phyloP scores from a whole-genome alignment of 305 asterid species.

The Withania somnifera region DNA sequence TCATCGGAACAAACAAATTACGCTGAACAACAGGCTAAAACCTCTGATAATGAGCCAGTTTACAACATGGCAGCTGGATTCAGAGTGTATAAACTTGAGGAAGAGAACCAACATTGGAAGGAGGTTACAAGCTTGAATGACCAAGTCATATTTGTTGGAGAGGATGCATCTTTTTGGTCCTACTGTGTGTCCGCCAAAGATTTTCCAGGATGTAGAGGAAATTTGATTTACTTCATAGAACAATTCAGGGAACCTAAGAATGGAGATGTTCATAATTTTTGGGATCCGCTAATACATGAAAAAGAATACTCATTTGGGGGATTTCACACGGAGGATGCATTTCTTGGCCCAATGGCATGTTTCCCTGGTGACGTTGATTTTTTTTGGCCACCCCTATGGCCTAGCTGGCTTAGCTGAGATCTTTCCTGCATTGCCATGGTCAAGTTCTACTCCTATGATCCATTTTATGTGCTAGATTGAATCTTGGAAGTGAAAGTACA shows the following conservation, averaged over 20 bases:
- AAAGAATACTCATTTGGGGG: background rate
- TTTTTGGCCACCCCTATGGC: background rate
- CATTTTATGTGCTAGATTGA: background rate
- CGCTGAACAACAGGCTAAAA: background rate
- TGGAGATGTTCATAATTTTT: background rate
- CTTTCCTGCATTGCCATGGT: background rate
- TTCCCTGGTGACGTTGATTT: background rate
- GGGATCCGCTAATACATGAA: background rate
- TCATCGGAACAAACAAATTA: background rate
- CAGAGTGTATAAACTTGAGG: background rate
- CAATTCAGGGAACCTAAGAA: background rate
- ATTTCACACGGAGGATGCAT: background rate
- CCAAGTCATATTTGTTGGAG: background rate
- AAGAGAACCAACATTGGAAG: background rate
- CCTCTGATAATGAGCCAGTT: background rate
- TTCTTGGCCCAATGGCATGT: background rate
- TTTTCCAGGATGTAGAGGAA: background rate
- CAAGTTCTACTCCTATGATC: background rate
- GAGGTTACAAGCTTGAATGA: background rate
- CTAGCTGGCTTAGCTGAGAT: background rate
- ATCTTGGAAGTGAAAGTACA: background rate
- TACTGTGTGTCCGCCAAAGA: background rate
- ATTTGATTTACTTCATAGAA: background rate
- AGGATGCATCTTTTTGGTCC: background rate
- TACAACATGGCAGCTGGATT: background rate